These are phyloP conservation scores for Rhodotorula graminis DNA, from an alignment of 768 basidiomycete species.

Conservation along the genomic window DNA sequence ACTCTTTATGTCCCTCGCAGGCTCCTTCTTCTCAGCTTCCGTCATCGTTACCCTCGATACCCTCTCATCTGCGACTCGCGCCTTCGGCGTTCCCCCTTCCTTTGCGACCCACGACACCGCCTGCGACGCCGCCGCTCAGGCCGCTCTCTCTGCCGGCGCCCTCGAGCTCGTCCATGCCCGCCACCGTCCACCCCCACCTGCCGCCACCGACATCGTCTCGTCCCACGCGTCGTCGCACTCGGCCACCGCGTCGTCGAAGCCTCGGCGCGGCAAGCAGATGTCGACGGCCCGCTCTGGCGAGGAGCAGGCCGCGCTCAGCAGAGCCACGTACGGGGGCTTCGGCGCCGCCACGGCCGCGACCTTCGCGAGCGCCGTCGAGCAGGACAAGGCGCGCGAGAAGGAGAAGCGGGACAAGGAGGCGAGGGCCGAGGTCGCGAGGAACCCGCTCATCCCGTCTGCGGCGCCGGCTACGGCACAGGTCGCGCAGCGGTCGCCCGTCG, in stretches of 20 bases:
- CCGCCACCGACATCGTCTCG: no score
- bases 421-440: background rate
- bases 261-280: background rate
- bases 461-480: background rate
- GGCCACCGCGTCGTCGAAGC: background rate
- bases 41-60: background rate
- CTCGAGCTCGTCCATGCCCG: slow-evolving; percentile 5
- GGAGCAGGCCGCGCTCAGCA: background rate
- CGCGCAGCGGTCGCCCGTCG: background rate
- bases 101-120: background rate
- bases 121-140: background rate
- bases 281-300: background rate
- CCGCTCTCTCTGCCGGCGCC: background rate
- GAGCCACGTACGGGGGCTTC: background rate
- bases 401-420: background rate
- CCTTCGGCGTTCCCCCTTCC: background rate
- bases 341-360: background rate
- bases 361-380: no score
- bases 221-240: background rate
- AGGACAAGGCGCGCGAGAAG: background rate
- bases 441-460: background rate
- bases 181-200: background rate
- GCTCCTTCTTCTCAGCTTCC: background rate
- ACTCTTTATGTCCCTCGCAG: background rate
- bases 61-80: background rate